Evolutionary conservation across 352 stramenopile species (phyloP), one percentile per base, ranked within the genome.

Genomic region (Pythium aquatile): DNA sequence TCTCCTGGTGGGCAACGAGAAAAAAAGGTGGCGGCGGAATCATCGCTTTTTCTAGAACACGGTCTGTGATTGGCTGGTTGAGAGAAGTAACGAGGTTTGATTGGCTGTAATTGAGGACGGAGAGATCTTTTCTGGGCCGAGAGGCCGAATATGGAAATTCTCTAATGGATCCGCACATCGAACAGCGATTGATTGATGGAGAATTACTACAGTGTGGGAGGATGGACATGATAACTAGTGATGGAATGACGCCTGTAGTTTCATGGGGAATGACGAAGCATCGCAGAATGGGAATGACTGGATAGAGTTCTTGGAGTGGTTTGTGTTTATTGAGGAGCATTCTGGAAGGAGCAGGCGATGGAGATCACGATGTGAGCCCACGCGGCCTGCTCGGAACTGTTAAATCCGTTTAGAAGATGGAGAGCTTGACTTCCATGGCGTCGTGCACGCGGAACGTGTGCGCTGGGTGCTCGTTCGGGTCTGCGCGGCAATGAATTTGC

Each of bases 371-470:
- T 30, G 44, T 30, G 44, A 32, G n/a, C 37, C 1, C 37, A 51
- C 44, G 44, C 11, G 17, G 17, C 17, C 44, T 29, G 28, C 44
- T 14, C 17, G 9, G 44, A 29, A 24, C 14, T 39, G 13, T 9
- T 33, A 16, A 37, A 37, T 10, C 14, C 52, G 66, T 61, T 88
- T 88, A 95, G 76, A 95, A 95, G 70, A 95, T 93, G 62, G 81
- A 77, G 48, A 95, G 75, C 79, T 95, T 95, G 65, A 95, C 87
- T 76, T 95, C 87, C 85, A 95, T 95, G 49, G 85, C 83, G 49
- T 93, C 85, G 72, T 95, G 87, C 10, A 95, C 84, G 64, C 81
- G 81, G 78, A 93, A 95, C 52, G 70, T 75, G 72, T 83, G 82
- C 67, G 92, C 84, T 30, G 83, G 83, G 76, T 90, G 77, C 62